A percentile compares a stretch with the other conserved stretches of the same genome.
Evolutionary conservation across 2,329 filamentous ascomycete species (phyloP).

Genomic region (Clarireedia paspali): DNA sequence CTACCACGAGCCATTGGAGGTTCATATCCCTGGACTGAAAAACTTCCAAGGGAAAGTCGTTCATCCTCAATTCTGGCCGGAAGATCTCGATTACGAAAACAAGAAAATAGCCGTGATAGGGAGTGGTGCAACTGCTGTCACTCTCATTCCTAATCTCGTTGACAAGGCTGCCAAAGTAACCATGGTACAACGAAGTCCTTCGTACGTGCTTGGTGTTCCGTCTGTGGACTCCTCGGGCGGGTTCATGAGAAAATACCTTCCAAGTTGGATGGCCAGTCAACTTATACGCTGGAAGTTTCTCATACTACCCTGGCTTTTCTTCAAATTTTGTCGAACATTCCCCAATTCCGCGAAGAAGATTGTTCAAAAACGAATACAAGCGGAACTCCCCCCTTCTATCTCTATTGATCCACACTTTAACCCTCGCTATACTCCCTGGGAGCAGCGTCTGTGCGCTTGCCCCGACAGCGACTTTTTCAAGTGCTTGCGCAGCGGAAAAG

Average conservation of each 20-base stretch:
- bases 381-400: constrained; percentile 45
- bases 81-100: constrained; percentile 53
- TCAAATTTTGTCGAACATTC: constrained; percentile 42
- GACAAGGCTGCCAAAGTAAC: constrained; percentile 59
- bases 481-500: constrained; percentile 37
- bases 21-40: constrained; percentile 49
- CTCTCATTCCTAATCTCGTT: constrained; percentile 62
- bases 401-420: constrained; percentile 56
- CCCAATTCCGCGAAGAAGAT: constrained; percentile 41
- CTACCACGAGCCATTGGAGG: constrained; percentile 46
- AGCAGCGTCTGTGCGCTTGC: constrained; percentile 68
- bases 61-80: constrained; percentile 70
- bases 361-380: constrained; percentile 38
- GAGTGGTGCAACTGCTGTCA: constrained; percentile 66
- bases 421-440: constrained; percentile 58
- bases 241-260: constrained; percentile 29
- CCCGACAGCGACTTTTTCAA: constrained; percentile 50
- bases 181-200: constrained; percentile 73
- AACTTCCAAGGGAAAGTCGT: constrained; percentile 51
- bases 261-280: constrained; percentile 33
- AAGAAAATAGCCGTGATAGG: constrained; percentile 36
- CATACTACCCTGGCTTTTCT: constrained; percentile 39
- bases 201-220: constrained; percentile 48
- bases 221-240: constrained; percentile 20
- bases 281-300: constrained; percentile 43